These are phyloP conservation scores for Cladosporium phlei DNA, from an alignment of 2,329 filamentous ascomycete species.

Conservation along the genomic window DNA sequence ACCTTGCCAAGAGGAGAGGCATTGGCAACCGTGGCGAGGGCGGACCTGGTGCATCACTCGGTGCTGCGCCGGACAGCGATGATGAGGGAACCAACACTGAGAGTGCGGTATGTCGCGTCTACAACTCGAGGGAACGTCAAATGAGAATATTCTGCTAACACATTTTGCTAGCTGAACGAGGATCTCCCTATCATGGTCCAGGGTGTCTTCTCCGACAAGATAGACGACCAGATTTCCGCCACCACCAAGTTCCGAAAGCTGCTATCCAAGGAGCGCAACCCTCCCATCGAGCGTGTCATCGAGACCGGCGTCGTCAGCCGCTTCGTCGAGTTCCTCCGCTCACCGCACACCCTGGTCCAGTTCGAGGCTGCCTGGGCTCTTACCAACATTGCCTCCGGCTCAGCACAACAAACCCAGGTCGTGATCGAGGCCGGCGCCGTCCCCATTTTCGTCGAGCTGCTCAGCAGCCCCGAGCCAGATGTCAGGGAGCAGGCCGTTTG, in stretches of 20 bases:
- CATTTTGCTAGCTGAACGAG: slow-evolving; percentile 70
- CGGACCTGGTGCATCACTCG: slow-evolving; percentile 73
- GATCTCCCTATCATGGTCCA: slow-evolving; percentile 97
- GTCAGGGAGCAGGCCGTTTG: slow-evolving; percentile 97
- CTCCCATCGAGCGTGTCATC: slow-evolving; percentile 97
- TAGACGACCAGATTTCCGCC: slow-evolving; percentile 93
- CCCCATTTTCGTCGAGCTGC: slow-evolving; percentile 94
- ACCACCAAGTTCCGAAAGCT: slow-evolving; percentile 99
- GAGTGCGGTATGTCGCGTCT: slow-evolving; percentile 68
- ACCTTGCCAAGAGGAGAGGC: slow-evolving; percentile 94
- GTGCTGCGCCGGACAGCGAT: slow-evolving; percentile 90
- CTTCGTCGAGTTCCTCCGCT: slow-evolving; percentile 97
- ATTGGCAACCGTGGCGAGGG: slow-evolving; percentile 70
- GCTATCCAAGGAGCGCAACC: slow-evolving; percentile 96
- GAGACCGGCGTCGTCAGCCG: slow-evolving; percentile 96
- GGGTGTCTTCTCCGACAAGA: slow-evolving; percentile 97
- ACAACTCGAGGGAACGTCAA: not conserved
- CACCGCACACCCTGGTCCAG: slow-evolving; percentile 94
- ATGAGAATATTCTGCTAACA: slow-evolving; percentile 18
- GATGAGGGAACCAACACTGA: slow-evolving; percentile 94
- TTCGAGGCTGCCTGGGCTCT: slow-evolving; percentile 99
- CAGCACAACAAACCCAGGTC: slow-evolving; percentile 94
- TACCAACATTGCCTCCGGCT: slow-evolving; percentile 98
- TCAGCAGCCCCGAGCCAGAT: slow-evolving; percentile 93
- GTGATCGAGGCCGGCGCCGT: slow-evolving; percentile 98